Percentiles rank a stretch among this genome's conserved stretches.
These are phyloP conservation scores for Salinomyces thailandicus DNA, from an alignment of 2,329 filamentous ascomycete species.

Conservation along the genomic window DNA sequence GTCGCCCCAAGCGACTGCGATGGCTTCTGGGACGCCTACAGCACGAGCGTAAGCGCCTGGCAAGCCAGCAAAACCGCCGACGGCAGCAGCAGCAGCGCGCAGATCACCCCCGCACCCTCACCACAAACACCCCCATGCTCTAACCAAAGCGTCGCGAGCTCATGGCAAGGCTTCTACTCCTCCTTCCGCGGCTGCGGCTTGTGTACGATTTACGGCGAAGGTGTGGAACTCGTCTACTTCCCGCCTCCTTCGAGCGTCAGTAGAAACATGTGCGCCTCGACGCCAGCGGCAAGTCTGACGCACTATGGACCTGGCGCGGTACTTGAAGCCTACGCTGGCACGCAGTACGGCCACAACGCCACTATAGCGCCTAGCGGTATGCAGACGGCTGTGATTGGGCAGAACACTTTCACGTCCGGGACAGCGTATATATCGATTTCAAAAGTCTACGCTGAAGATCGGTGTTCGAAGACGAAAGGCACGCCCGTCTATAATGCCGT, in stretches of 20 bases:
- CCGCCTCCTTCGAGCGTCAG: slow-evolving; percentile 16
- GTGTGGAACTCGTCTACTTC: slow-evolving; percentile 23
- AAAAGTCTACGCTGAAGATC: slow-evolving; percentile 18
- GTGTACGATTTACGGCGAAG: slow-evolving; percentile 24
- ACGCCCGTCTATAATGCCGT: slow-evolving; percentile 15
- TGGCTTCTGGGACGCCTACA: slow-evolving; percentile 19
- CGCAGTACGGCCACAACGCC: slow-evolving; percentile 8
- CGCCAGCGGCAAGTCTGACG: slow-evolving; percentile 16
- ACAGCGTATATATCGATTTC: slow-evolving; percentile 23
- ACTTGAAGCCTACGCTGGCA: slow-evolving; percentile 17
- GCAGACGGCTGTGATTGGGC: slow-evolving; percentile 12
- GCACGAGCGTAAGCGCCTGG: slow-evolving; percentile 7
- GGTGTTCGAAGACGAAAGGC: slow-evolving; percentile 16
- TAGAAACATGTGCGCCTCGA: slow-evolving; percentile 22
- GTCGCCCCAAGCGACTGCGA: slow-evolving; percentile 21
- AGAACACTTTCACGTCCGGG: slow-evolving; percentile 20
- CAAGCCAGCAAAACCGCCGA: slow-evolving; percentile 4
- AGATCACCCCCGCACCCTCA: slow-evolving; percentile 14
- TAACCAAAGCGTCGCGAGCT: slow-evolving; percentile 11
- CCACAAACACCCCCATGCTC: slow-evolving; percentile 16
- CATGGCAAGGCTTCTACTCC: slow-evolving; percentile 6
- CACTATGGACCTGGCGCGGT: slow-evolving; percentile 15
- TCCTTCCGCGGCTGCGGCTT: slow-evolving; percentile 18
- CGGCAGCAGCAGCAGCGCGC: neutral
- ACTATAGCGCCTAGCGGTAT: neutral